Conservation (phyloP, 768 basidiomycete species). For the Boletus rufocinnamomeus region DNA sequence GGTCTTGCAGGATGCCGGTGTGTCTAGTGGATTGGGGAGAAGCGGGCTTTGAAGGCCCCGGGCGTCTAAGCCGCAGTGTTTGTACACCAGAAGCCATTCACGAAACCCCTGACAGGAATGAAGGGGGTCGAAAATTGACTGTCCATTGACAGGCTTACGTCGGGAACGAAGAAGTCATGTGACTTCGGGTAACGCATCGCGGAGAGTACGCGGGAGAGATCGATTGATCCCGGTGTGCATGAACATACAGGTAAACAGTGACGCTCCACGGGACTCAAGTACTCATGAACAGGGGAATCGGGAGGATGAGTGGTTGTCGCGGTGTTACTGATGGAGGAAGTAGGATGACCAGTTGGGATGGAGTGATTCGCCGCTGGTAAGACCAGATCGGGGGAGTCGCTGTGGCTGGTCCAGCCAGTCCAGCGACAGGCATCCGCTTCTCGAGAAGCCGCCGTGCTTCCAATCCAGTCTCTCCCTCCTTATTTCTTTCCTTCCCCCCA, state of each 20-base stretch:
- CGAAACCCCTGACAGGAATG: neutral
- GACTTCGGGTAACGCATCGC: conserved; percentile 4
- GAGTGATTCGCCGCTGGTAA: conserved; percentile 30
- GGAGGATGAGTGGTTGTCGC: neutral
- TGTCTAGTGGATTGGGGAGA: conserved; percentile 46
- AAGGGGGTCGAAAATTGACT: neutral
- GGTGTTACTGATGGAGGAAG: conserved; percentile 9
- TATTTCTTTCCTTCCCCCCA: conserved; percentile 30
- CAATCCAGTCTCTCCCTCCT: conserved; percentile 24
- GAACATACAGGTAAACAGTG: neutral
- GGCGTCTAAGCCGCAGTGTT: conserved; percentile 52
- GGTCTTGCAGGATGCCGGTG: conserved; percentile 76
- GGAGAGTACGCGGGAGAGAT: neutral
- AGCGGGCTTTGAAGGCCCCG: conserved; percentile 30
- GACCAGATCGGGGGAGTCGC: conserved; percentile 34
- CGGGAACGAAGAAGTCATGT: conserved; percentile 11
- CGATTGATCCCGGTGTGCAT: neutral
- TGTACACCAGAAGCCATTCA: conserved; percentile 49
- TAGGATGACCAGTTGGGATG: conserved; percentile 17
- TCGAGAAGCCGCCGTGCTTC: conserved; percentile 33
- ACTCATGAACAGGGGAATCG: neutral
- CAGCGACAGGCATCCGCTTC: conserved; percentile 30
- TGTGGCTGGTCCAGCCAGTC: conserved; percentile 24
- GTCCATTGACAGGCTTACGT: neutral
- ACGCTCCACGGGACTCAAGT: neutral